Conservation (phyloP, 129 eudicot genomes). For the Helianthus annuus region HanXRQr2.0-SUNRISE NC_035434.2:153038425-153038924, state of each 20-base stretch:
- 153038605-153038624: slow-evolving; percentile 64
- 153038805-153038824: not conserved
- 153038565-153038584: not conserved
- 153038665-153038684: slow-evolving; percentile 83
- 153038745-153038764: not conserved
- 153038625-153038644: slow-evolving; percentile 86
- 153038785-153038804: not conserved
- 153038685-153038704: slow-evolving; percentile 82
- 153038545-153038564: not conserved
- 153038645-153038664: slow-evolving; percentile 74
- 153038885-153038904: no score
- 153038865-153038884: not conserved
- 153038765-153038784: not conserved
- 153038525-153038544: slow-evolving; percentile 40
- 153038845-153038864: not conserved
- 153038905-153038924: no score
- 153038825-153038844: not conserved
- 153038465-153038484: slow-evolving; percentile 78
- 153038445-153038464: slow-evolving; percentile 70
- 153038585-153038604: not conserved
- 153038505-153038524: slow-evolving; percentile 35
- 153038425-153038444: slow-evolving; percentile 50
- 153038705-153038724: slow-evolving; percentile 64
- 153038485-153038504: slow-evolving; percentile 77
- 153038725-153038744: slow-evolving; percentile 66